A percentile compares a stretch with the other conserved stretches of the same genome.
phyloP scores from a whole-genome alignment of 148 eudicot genomes.

The Persicaria tinctoria region DNA sequence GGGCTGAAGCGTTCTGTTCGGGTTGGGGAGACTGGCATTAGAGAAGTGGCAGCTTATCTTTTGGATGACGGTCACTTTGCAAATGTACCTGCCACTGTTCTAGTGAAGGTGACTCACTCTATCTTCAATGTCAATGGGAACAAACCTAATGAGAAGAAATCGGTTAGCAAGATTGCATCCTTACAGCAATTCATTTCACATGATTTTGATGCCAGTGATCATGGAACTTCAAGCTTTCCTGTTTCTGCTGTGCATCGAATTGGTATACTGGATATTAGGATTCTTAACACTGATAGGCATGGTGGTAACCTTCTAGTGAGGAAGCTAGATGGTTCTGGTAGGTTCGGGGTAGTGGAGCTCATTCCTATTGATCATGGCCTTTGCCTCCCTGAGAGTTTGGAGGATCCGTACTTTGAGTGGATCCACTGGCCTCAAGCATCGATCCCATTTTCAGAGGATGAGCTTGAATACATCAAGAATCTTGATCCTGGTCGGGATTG shows the following conservation, averaged over 20 bases:
- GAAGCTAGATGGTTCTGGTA: conserved; percentile 66
- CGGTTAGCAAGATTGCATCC: conserved; percentile 86
- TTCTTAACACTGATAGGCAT: conserved; percentile 90
- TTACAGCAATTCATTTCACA: conserved; percentile 78
- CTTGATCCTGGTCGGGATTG: conserved; percentile 65
- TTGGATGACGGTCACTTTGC: conserved; percentile 79
- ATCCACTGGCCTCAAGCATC: conserved; percentile 99
- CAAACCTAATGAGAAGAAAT: conserved; percentile 40
- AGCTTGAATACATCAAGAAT: conserved; percentile 63
- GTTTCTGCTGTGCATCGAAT: conserved; percentile 85
- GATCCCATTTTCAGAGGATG: conserved; percentile 92
- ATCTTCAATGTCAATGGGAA: conserved; percentile 74
- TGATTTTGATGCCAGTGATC: conserved; percentile 97
- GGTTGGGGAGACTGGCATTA: conserved; percentile 89
- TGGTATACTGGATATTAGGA: conserved; percentile 88
- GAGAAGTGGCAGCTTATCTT: conserved; percentile 94
- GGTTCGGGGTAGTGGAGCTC: conserved; percentile 85
- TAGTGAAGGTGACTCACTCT: conserved; percentile 89
- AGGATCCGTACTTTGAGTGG: conserved; percentile 99
- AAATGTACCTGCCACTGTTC: conserved; percentile 76
- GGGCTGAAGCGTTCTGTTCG: conserved; percentile 84
- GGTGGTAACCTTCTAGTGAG: conserved; percentile 84
- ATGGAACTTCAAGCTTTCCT: conserved; percentile 89
- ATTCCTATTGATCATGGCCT: conserved; percentile 97
- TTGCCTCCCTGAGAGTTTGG: conserved; percentile 87